These are phyloP conservation scores for Alternaria novae-zelandiae DNA, from an alignment of 2,329 filamentous ascomycete genomes.

Conservation along the genomic window DNA sequence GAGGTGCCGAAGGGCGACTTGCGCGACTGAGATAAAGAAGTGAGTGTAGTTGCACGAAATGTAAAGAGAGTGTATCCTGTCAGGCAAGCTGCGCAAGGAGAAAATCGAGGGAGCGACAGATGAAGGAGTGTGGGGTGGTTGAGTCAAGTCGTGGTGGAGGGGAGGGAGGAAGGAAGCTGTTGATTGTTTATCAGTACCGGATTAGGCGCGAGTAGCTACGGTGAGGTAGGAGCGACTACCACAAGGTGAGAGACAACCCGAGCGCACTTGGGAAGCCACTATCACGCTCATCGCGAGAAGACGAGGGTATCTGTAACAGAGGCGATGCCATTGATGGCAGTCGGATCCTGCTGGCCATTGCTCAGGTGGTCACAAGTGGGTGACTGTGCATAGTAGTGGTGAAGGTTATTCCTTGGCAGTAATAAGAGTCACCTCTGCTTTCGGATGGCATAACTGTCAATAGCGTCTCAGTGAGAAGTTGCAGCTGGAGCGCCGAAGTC, in stretches of 20 bases:
- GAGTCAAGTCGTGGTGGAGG: conserved; percentile 19
- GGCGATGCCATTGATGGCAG: background rate
- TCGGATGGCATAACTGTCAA: background rate
- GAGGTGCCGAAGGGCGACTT: conserved; percentile 18
- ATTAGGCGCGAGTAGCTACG: conserved; percentile 14
- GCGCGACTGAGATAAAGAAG: conserved; percentile 28
- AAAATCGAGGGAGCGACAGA: conserved; percentile 19
- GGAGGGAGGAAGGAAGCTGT: conserved; percentile 7
- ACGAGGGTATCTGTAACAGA: background rate
- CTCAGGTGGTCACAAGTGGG: background rate
- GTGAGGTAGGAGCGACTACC: conserved; percentile 12
- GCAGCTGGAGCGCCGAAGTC: background rate
- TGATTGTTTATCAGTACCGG: conserved; percentile 14
- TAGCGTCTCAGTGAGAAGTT: background rate
- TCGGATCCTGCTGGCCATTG: background rate
- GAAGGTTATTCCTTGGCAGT: background rate
- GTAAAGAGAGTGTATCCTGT: conserved; percentile 34
- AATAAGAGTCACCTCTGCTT: background rate
- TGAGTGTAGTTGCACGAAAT: conserved; percentile 19
- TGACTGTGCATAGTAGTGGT: background rate
- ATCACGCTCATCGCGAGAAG: background rate
- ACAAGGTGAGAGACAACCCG: background rate
- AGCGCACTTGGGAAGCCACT: background rate
- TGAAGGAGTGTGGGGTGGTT: conserved; percentile 29
- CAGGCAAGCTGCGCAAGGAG: conserved; percentile 29